Conservation (phyloP, 1,139 yeast species). For the Geotrichum fermentans region DNA sequence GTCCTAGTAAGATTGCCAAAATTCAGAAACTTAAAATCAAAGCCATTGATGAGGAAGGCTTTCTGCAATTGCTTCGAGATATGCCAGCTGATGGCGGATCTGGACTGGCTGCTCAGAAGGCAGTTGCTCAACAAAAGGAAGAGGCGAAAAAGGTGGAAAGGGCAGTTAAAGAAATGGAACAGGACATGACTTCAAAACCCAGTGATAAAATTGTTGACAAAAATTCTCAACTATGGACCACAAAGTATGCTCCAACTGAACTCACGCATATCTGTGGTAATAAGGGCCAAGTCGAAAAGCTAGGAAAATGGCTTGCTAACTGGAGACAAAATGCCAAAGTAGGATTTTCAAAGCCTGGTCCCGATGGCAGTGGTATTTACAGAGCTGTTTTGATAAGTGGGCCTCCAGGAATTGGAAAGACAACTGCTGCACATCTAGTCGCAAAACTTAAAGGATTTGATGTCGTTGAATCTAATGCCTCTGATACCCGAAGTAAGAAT, state of each 20-base stretch:
- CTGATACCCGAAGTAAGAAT: slow-evolving; percentile 85
- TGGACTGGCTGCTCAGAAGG: slow-evolving; percentile 69
- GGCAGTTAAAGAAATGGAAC: slow-evolving; percentile 45
- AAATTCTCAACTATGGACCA: slow-evolving; percentile 64
- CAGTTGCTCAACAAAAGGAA: slow-evolving; percentile 60
- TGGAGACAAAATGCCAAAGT: slow-evolving; percentile 62
- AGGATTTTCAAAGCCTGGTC: slow-evolving; percentile 54
- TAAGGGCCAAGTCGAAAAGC: slow-evolving; percentile 63
- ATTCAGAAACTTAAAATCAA: slow-evolving; percentile 69
- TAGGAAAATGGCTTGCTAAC: slow-evolving; percentile 67
- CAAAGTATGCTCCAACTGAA: slow-evolving; percentile 79
- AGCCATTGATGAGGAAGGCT: slow-evolving; percentile 84
- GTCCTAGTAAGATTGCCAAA: slow-evolving; percentile 86
- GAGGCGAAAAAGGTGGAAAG: slow-evolving; percentile 55
- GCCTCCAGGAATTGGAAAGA: slow-evolving; percentile 96
- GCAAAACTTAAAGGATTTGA: slow-evolving; percentile 77
- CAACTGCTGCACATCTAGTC: slow-evolving; percentile 82
- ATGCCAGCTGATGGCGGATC: slow-evolving; percentile 95
- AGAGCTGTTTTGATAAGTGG: slow-evolving; percentile 87
- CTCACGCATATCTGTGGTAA: slow-evolving; percentile 85
- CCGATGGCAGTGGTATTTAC: slow-evolving; percentile 54
- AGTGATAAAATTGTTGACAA: neutral
- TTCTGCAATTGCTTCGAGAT: slow-evolving; percentile 59
- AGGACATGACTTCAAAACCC: slow-evolving; percentile 33
- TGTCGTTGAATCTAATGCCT: slow-evolving; percentile 84